Conservation (phyloP, 495 filamentous ascomycete genomes). For the Penicilliopsis zonata region DNA sequence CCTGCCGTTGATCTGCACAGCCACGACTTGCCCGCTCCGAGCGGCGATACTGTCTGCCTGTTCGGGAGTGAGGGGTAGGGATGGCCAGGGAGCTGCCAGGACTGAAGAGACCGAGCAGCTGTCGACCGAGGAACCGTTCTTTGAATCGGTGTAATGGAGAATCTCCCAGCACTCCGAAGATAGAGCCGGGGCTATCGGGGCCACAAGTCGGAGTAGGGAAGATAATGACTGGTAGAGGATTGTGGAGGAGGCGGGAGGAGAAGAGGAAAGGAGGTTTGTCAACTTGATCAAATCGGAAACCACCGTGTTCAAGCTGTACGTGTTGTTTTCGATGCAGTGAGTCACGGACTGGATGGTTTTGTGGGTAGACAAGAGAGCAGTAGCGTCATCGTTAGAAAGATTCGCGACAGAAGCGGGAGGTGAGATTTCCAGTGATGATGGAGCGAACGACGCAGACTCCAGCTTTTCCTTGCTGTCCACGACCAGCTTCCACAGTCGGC, state of each 20-base stretch:
- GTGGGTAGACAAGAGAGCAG: slow-evolving; percentile 52
- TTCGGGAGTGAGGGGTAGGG: slow-evolving; percentile 20
- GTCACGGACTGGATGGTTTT: slow-evolving; percentile 57
- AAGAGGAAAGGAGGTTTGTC: slow-evolving; percentile 48
- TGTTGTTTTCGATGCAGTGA: slow-evolving; percentile 50
- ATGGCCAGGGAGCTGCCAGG: slow-evolving; percentile 43
- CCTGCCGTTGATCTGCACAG: slow-evolving; percentile 70
- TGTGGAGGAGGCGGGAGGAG: slow-evolving; percentile 18
- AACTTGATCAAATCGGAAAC: slow-evolving; percentile 72
- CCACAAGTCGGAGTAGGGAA: slow-evolving; percentile 54
- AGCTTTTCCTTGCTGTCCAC: slow-evolving; percentile 18
- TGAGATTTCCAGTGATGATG: slow-evolving; percentile 10
- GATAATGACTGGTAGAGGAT: slow-evolving; percentile 26
- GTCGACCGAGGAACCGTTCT: slow-evolving; percentile 1
- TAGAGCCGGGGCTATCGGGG: slow-evolving; percentile 66
- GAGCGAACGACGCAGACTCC: slow-evolving; percentile 9
- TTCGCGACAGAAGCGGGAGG: slow-evolving; percentile 18
- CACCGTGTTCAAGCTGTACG: slow-evolving; percentile 64
- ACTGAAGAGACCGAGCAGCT: slow-evolving; percentile 18
- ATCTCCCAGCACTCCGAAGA: slow-evolving; percentile 69
- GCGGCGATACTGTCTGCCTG: slow-evolving; percentile 36
- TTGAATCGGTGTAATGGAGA: slow-evolving; percentile 25
- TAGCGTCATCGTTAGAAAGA: slow-evolving; percentile 37
- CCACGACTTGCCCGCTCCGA: slow-evolving; percentile 36
- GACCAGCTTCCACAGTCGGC: slow-evolving; percentile 49